Evolutionary conservation across 176 grass and related monocot genomes (phyloP).

Genomic region (Tuctoria greenei): DNA sequence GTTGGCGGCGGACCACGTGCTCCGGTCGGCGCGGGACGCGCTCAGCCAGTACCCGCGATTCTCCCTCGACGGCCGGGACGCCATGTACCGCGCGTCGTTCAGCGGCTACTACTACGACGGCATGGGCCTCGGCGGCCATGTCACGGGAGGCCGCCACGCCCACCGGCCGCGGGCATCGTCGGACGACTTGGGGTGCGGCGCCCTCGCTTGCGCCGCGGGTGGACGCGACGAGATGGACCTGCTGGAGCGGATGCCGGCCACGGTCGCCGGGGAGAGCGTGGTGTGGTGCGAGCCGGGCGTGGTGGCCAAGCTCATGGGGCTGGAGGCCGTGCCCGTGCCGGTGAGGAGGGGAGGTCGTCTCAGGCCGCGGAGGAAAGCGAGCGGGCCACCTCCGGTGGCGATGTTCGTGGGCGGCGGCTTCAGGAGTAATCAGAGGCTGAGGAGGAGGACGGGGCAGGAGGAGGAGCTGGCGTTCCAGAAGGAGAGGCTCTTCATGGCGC

Average conservation of each 20-base stretch:
- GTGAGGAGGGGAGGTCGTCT: conserved; percentile 39
- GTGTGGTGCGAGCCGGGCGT: conserved; percentile 93
- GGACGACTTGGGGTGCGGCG: not conserved
- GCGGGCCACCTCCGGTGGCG: not conserved
- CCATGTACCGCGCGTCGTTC: conserved; percentile 88
- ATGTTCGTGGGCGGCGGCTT: not conserved
- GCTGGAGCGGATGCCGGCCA: conserved; percentile 68
- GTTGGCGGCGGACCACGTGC: conserved; percentile 65
- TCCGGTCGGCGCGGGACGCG: conserved; percentile 68
- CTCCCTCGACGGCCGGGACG: conserved; percentile 86
- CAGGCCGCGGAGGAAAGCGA: conserved; percentile 39
- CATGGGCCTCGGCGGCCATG: not conserved
- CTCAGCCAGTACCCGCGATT: conserved; percentile 90
- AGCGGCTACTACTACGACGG: conserved; percentile 32
- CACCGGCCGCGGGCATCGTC: too few species aligned
- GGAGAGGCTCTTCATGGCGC: conserved; percentile 68
- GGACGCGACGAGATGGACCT: conserved; percentile 56
- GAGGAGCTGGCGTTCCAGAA: conserved; percentile 55
- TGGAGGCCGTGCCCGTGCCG: conserved; percentile 71
- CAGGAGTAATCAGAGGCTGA: conserved; percentile 59
- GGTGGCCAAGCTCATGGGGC: conserved; percentile 87
- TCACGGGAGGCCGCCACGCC: too few species aligned
- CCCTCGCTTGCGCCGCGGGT: not conserved
- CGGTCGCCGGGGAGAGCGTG: conserved; percentile 70
- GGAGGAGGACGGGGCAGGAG: conserved; percentile 29